These are phyloP conservation scores for Capsicum baccatum DNA, from an alignment of 257 asterid genomes.

Conservation along the genomic window DNA sequence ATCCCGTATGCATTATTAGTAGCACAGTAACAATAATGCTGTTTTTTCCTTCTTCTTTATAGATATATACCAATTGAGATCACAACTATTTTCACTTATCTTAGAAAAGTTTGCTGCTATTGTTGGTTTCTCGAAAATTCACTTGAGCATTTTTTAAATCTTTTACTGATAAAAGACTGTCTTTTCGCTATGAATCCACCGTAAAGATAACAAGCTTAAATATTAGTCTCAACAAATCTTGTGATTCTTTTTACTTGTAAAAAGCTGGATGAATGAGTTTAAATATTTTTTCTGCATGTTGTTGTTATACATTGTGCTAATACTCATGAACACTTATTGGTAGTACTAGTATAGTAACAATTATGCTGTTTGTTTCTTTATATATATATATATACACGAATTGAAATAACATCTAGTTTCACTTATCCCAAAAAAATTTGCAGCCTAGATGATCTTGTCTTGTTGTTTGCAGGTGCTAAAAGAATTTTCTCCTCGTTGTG, in stretches of 20 bases:
- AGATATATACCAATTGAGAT: no score
- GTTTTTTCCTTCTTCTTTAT: no score
- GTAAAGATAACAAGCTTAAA: no score
- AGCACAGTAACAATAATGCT: no score
- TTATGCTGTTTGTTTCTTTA: neutral
- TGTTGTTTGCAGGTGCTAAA: conserved; percentile 13
- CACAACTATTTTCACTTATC: no score
- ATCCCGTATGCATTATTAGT: no score
- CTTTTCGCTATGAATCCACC: no score
- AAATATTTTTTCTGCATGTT: neutral
- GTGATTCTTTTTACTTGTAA: conserved; percentile 8
- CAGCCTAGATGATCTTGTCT: neutral
- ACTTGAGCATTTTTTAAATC: no score
- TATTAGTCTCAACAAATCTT: neutral
- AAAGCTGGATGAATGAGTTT: neutral
- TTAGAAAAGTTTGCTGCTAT: no score
- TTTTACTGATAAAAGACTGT: no score
- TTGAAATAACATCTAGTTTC: neutral
- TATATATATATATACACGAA: neutral
- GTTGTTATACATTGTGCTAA: neutral
- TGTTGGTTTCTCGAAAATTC: no score
- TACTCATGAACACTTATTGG: neutral
- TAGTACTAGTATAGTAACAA: neutral
- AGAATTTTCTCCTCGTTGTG: neutral
- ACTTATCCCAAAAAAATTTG: neutral